These are phyloP conservation scores for Lycium barbarum DNA, from an alignment of 257 asterid genomes.

Conservation along the genomic window DNA sequence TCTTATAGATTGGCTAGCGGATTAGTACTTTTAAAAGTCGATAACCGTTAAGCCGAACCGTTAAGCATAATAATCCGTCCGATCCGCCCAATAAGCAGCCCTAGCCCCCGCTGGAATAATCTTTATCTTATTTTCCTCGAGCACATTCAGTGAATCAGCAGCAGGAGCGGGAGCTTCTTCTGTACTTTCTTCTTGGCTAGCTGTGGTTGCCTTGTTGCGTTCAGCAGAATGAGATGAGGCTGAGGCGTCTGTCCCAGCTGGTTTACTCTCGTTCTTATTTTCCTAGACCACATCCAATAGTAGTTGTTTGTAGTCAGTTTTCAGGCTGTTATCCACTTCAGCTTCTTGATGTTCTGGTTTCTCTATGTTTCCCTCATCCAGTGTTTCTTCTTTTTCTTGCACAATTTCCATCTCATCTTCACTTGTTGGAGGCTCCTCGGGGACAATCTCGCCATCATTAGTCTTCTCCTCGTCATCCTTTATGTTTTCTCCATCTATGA, in stretches of 20 bases:
- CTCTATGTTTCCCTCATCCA: background rate
- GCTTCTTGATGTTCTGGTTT: background rate
- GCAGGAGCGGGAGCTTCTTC: too few species aligned
- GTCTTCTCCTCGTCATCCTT: background rate
- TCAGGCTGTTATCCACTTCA: conserved; percentile 5
- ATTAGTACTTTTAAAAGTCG: too few species aligned
- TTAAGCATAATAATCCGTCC: too few species aligned
- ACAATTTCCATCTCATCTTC: conserved; percentile 8
- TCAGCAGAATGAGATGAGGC: too few species aligned
- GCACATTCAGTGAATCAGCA: background rate
- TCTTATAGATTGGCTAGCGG: too few species aligned
- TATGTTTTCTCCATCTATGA: background rate
- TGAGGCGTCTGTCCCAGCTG: too few species aligned
- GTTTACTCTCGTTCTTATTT: too few species aligned
- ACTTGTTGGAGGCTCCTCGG: background rate
- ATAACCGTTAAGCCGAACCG: too few species aligned
- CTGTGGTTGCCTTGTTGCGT: too few species aligned
- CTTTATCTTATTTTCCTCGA: background rate
- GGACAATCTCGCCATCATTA: background rate
- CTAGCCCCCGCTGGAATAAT: too few species aligned
- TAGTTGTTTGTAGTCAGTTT: background rate
- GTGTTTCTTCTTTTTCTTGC: background rate
- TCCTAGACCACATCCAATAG: background rate
- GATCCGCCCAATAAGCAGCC: too few species aligned
- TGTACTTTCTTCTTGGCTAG: too few species aligned